Conservation (phyloP, 371 early-diverging fungal species). For the Zopfochytrium polystomum region DNA sequence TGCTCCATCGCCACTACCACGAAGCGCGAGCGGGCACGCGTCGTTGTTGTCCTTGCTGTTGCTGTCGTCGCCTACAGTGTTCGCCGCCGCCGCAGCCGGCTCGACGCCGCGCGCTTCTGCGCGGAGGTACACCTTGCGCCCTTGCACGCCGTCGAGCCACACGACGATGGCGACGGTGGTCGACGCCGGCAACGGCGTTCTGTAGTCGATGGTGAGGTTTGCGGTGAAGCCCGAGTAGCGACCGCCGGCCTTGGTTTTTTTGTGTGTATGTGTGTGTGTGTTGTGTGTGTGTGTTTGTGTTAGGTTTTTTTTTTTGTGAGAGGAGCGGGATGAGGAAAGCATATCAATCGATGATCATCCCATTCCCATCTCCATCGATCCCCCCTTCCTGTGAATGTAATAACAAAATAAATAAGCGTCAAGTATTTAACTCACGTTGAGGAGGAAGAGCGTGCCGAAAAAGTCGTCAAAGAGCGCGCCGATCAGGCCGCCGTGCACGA, state of each 20-base stretch:
- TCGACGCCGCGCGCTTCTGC: constrained; percentile 41
- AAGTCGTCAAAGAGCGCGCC: constrained; percentile 67
- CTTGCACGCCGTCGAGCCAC: constrained; percentile 58
- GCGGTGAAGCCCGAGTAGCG: constrained; percentile 72
- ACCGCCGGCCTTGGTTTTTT: constrained; percentile 38
- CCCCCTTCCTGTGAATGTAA: no score
- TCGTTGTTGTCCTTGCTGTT: not conserved
- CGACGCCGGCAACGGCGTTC: constrained; percentile 58
- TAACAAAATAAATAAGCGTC: no score
- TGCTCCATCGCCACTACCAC: no score
- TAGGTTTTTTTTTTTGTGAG: no score
- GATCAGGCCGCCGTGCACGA: constrained; percentile 68
- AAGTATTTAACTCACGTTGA: no score
- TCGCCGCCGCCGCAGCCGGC: not conserved
- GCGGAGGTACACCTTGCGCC: constrained; percentile 70
- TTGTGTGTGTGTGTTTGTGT: no score
- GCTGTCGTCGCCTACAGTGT: not conserved
- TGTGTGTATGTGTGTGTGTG: no score
- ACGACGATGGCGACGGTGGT: constrained; percentile 63
- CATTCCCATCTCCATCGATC: no score
- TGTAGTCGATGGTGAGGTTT: constrained; percentile 70
- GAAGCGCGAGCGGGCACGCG: no score
- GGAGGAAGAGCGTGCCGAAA: constrained; percentile 45
- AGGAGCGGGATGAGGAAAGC: no score
- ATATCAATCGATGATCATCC: no score